Evolutionary conservation across 352 stramenopile genomes (phyloP).

Genomic region (Globisporangium paddicum): DNA sequence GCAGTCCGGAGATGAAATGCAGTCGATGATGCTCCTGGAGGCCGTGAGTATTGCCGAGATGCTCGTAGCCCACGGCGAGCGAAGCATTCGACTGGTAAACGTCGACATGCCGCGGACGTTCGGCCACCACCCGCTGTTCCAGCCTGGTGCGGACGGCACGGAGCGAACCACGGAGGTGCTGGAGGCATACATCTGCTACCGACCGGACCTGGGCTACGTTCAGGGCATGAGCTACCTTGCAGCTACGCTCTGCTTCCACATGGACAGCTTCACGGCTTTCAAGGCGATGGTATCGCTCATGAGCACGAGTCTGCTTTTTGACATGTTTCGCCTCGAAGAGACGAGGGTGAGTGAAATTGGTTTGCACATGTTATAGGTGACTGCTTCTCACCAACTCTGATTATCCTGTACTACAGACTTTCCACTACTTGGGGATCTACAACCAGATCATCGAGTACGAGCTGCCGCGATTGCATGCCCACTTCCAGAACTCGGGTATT

Average conservation of each 20-base stretch:
- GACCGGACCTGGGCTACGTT: slow-evolving; percentile 79
- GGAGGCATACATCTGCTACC: slow-evolving; percentile 85
- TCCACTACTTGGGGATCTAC: slow-evolving; percentile 78
- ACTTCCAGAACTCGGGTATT: slow-evolving; percentile 74
- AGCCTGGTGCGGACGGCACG: slow-evolving; percentile 63
- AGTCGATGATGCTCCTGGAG: slow-evolving; percentile 44
- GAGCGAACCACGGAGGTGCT: slow-evolving; percentile 75
- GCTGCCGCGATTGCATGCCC: slow-evolving; percentile 46
- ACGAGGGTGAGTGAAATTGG: slow-evolving; percentile 41
- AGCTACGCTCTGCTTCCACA: slow-evolving; percentile 78
- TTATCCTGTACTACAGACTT: slow-evolving; percentile 42
- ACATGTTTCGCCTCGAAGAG: slow-evolving; percentile 83
- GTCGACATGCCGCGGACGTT: slow-evolving; percentile 86
- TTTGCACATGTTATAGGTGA: neutral
- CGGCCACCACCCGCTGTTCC: slow-evolving; percentile 75
- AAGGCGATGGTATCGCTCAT: slow-evolving; percentile 79
- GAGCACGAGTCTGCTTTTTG: slow-evolving; percentile 82
- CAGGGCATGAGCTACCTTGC: slow-evolving; percentile 89
- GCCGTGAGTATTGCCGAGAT: slow-evolving; percentile 75
- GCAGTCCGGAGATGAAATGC: neutral
- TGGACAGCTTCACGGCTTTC: slow-evolving; percentile 87
- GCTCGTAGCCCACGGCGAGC: slow-evolving; percentile 72
- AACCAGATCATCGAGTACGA: slow-evolving; percentile 81
- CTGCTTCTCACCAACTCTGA: slow-evolving; percentile 3
- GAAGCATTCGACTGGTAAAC: slow-evolving; percentile 79